A percentile compares a stretch with the other conserved stretches of the same genome.
These are phyloP conservation scores for Acanthochlamys bracteata DNA, from an alignment of 106 monocot species.

Conservation along the genomic window DNA sequence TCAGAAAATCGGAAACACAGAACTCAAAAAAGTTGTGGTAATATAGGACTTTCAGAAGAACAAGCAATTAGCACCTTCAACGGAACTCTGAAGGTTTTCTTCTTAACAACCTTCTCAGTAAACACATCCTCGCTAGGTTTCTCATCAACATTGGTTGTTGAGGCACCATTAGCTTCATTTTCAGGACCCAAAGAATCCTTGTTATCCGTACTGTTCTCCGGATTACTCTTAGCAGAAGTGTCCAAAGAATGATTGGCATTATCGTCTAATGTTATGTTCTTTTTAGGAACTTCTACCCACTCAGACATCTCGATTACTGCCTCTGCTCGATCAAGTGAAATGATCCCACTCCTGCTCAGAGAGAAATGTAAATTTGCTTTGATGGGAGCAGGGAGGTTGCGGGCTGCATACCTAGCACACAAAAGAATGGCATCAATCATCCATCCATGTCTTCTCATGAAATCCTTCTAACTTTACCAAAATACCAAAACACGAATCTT, in stretches of 20 bases:
- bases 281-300: conserved; percentile 97
- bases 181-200: conserved; percentile 32
- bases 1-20: not conserved
- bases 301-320: conserved; percentile 90
- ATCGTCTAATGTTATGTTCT: conserved; percentile 49
- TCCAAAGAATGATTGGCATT: conserved; percentile 22
- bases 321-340: conserved; percentile 94
- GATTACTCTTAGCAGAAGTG: conserved; percentile 22
- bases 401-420: conserved; percentile 51
- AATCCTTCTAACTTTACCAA: not conserved
- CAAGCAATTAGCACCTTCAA: conserved; percentile 51
- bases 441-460: no score
- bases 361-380: conserved; percentile 98
- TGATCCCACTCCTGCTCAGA: conserved; percentile 77
- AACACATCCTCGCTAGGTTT: conserved; percentile 25
- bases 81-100: conserved; percentile 82
- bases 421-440: not conserved
- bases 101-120: conserved; percentile 82
- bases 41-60: not conserved
- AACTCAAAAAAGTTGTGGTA: not conserved
- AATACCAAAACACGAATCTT: conserved; percentile 9
- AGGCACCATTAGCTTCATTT: conserved; percentile 26
- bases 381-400: conserved; percentile 86
- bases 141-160: conserved; percentile 22
- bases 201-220: conserved; percentile 20